Percentiles rank a stretch among this genome's conserved stretches.
These are phyloP conservation scores for Fonsecaea monophora DNA, from an alignment of 2,329 filamentous ascomycete genomes.

Conservation along the genomic window DNA sequence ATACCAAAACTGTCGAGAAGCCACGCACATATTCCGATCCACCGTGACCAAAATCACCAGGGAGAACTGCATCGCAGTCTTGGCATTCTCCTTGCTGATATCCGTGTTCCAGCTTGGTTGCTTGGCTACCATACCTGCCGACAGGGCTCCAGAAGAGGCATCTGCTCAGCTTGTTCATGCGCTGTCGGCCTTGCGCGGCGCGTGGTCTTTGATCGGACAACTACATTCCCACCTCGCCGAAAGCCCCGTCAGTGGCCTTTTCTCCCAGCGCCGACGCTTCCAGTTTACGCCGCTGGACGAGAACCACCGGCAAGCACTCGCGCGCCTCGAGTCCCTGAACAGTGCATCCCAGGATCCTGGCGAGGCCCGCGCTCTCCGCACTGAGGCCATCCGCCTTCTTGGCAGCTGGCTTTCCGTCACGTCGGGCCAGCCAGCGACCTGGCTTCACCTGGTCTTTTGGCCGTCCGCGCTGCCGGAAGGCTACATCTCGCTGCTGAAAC, in stretches of 20 bases:
- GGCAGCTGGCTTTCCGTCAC: constrained; percentile 3
- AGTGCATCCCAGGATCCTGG: neutral
- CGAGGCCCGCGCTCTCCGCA: neutral
- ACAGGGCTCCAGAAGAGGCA: neutral
- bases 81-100: constrained; percentile 15
- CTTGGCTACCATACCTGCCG: neutral
- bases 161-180: constrained; percentile 5
- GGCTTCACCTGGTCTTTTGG: constrained; percentile 13
- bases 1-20: constrained; percentile 10
- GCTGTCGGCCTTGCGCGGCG: constrained; percentile 9
- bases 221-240: constrained; percentile 12
- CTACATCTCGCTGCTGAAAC: constrained; percentile 15
- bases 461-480: constrained; percentile 8
- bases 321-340: constrained; percentile 11
- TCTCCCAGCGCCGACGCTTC: constrained; percentile 1
- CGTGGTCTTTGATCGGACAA: constrained; percentile 12
- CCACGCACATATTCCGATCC: constrained; percentile 10
- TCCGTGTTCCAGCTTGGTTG: constrained; percentile 15
- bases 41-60: constrained; percentile 2
- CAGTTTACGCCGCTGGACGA: neutral
- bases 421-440: constrained; percentile 9
- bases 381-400: constrained; percentile 1
- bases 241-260: constrained; percentile 6
- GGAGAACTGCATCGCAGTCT: constrained; percentile 15
- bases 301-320: constrained; percentile 5